phyloP scores from a whole-genome alignment of 306 rosid genomes.

The Vicia faba region DNA sequence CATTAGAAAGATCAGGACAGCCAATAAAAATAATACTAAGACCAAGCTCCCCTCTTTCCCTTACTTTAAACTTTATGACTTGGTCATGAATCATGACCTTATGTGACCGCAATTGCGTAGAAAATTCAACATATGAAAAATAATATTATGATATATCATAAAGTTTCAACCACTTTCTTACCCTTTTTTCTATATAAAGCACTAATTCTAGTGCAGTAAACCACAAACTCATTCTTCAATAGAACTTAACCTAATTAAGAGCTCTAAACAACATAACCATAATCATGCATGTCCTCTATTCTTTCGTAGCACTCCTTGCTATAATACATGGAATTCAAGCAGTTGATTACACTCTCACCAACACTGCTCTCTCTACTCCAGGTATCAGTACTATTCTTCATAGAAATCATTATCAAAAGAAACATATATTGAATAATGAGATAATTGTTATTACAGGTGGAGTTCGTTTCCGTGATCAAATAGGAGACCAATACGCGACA shows the following conservation, averaged over 20 bases:
- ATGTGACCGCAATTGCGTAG: no score
- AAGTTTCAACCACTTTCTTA: background rate
- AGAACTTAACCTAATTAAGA: background rate
- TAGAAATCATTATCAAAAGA: background rate
- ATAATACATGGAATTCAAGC: conserved; percentile 35
- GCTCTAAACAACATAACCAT: conserved; percentile 10
- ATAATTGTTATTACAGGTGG: conserved; percentile 36
- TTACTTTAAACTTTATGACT: no score
- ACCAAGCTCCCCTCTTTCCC: no score
- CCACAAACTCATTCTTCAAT: background rate
- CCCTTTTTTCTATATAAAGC: background rate
- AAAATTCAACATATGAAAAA: no score
- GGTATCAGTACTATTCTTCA: background rate
- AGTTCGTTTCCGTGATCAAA: conserved; percentile 39
- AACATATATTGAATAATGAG: no score
- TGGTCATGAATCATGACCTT: no score
- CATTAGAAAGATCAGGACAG: no score
- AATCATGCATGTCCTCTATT: conserved; percentile 29
- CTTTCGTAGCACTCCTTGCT: conserved; percentile 35
- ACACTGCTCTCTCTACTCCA: conserved; percentile 44
- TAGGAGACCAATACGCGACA: conserved; percentile 32
- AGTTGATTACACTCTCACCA: conserved; percentile 44
- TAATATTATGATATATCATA: background rate
- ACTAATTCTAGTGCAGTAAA: background rate
- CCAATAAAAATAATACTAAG: no score